Evolutionary conservation across 148 eudicot genomes (phyloP), one percentile per base, ranked within the genome.

Genomic region (Diospyros lotus): DNA sequence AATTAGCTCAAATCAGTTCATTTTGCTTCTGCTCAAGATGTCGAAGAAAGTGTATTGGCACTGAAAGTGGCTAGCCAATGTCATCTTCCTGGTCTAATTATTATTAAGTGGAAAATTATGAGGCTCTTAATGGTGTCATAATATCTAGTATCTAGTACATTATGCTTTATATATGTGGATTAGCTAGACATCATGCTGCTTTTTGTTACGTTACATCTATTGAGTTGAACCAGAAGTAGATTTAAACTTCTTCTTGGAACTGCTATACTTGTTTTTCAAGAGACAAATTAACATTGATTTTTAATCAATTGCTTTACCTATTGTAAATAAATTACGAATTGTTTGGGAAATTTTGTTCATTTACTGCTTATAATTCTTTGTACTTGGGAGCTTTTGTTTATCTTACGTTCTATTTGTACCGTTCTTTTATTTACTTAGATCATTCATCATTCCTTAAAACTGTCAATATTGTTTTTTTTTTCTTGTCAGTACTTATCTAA

Each of bases 401-500:
- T 48, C 4, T 8, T 48, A 48, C 28, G 28, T 48, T 48, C 52
- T 48, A 48, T 48, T 48, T 48, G 8, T 48, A 48, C 8, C 52
- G 52, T 48, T 48, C 52, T 48, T 48, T 8, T 8, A 48, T 48
- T 4, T 48, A 28, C 28, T 28, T 28, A 28, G 28, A 28, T 28
- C 28, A 28, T 48, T 48, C 52, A 51, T n/a, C 43, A 28, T 51
- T 68, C 44, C 52, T 46, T 68, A 46, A 46, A 43, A 46, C 7
- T 48, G 39, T 48, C 54, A 60, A 1, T 60, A 3, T 40, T 40
- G 39, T 4, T 53, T n/a, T 48, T 61, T 41, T 4, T 45, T 38
- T 9, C 48, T 46, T 46, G 59, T 52, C 10, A 4, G 66, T 71
- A 50, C 45, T 64, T 39, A 59, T 74, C 67, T 66, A 38, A 56